A percentile compares a stretch with the other conserved stretches of the same genome.
phyloP scores from a whole-genome alignment of 306 rosid species.

The Citrullus mucosospermus region DNA sequence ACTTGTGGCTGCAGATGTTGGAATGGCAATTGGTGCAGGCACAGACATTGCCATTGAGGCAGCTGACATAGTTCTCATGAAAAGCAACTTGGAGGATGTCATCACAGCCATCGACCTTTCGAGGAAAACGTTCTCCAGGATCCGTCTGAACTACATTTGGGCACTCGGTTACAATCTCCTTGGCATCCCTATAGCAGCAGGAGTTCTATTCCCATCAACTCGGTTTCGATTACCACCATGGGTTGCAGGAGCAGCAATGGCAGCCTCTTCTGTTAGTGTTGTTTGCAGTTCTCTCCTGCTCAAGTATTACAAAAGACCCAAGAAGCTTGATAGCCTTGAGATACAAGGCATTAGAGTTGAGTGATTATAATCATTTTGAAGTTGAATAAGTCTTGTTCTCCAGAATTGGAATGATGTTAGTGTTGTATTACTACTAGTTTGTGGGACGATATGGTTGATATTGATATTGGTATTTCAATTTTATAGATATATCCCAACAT shows the following conservation, averaged over 20 bases:
- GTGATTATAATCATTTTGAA: neutral
- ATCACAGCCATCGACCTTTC: constrained; percentile 76
- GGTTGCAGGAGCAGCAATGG: constrained; percentile 96
- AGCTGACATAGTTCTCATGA: constrained; percentile 81
- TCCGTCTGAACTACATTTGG: constrained; percentile 63
- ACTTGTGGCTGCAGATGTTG: constrained; percentile 76
- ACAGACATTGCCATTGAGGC: constrained; percentile 94
- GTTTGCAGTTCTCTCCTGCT: constrained; percentile 71
- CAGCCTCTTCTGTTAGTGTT: constrained; percentile 79
- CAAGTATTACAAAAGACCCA: constrained; percentile 64
- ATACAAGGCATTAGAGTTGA: constrained; percentile 35
- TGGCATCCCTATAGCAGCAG: constrained; percentile 82
- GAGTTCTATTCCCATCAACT: constrained; percentile 45
- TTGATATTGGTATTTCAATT: too few relatives aligned
- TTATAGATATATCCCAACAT: too few relatives aligned
- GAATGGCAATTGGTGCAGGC: constrained; percentile 89
- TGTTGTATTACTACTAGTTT: neutral
- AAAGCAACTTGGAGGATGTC: constrained; percentile 77
- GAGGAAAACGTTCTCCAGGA: constrained; percentile 48
- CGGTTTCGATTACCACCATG: constrained; percentile 65
- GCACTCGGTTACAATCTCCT: constrained; percentile 68
- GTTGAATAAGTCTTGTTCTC: neutral
- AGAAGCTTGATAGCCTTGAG: constrained; percentile 33
- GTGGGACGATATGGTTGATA: neutral
- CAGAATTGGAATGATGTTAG: neutral